Percentiles rank a stretch among this genome's conserved stretches.
These are phyloP conservation scores for Grosmannia penicillata DNA, from an alignment of 2,329 filamentous ascomycete genomes.

Conservation along the genomic window DNA sequence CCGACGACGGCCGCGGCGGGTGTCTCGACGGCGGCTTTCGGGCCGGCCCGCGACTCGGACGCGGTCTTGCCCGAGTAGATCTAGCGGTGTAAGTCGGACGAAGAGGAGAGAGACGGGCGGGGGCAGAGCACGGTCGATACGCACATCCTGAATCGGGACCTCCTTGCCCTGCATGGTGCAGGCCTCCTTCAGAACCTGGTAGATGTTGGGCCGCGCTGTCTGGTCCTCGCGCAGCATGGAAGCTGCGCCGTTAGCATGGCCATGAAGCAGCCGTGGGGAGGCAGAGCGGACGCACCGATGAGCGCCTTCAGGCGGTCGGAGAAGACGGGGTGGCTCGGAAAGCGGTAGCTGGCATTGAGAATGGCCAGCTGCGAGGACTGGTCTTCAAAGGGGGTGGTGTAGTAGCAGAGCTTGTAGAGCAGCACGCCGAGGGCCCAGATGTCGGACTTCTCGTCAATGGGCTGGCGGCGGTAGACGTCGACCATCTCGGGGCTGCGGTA, in stretches of 20 bases:
- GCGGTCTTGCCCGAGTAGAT: constrained; percentile 54
- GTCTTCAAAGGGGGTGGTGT: constrained; percentile 96
- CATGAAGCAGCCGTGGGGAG: neutral
- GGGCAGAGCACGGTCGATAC: constrained; percentile 14
- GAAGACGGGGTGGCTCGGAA: constrained; percentile 74
- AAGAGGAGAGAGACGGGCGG: constrained; percentile 5
- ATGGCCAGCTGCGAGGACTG: constrained; percentile 87
- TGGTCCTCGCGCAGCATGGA: constrained; percentile 85
- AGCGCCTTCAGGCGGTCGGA: constrained; percentile 80
- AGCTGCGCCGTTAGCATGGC: constrained; percentile 30
- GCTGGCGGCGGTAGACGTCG: constrained; percentile 89
- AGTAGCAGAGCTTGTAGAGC: constrained; percentile 96
- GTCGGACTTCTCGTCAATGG: constrained; percentile 96
- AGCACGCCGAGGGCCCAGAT: constrained; percentile 95
- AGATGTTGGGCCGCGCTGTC: constrained; percentile 72
- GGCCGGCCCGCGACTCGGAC: constrained; percentile 41
- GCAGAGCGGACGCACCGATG: constrained; percentile 48
- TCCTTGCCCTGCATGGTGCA: constrained; percentile 81
- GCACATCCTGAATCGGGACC: constrained; percentile 76
- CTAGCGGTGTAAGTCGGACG: too few relatives aligned
- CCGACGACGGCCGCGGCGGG: constrained; percentile 51
- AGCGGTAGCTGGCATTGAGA: constrained; percentile 87
- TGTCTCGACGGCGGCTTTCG: constrained; percentile 36
- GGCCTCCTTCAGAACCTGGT: constrained; percentile 75
- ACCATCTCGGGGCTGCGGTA: constrained; percentile 98